phyloP scores from a whole-genome alignment of 148 eudicot genomes.

The Fagopyrum esculentum region DNA sequence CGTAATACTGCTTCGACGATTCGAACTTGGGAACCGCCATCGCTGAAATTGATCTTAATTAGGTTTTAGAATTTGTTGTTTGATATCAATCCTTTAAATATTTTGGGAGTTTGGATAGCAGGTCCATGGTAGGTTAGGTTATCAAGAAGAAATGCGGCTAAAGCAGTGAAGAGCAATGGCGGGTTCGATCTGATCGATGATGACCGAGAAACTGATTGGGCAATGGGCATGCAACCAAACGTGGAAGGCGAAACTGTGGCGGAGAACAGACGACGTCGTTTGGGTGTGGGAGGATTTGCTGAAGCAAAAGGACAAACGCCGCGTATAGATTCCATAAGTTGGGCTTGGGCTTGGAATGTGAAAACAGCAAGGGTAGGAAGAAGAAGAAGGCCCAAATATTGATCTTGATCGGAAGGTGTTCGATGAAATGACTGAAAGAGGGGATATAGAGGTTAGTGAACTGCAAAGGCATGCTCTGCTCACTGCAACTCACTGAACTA shows the following conservation, averaged over 20 bases:
- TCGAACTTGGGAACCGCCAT: slow-evolving; percentile 21
- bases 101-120: not conserved
- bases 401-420: slow-evolving; percentile 19
- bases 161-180: not conserved
- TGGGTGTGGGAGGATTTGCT: too few species aligned
- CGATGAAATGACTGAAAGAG: slow-evolving; percentile 20
- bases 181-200: not conserved
- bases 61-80: not conserved
- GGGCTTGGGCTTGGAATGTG: too few species aligned
- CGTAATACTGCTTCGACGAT: slow-evolving; percentile 29
- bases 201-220: too few species aligned
- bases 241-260: too few species aligned
- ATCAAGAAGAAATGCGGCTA: not conserved
- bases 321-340: too few species aligned
- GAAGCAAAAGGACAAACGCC: too few species aligned
- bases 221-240: too few species aligned
- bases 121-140: not conserved
- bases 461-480: slow-evolving; percentile 15
- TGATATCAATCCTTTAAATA: not conserved
- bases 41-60: not conserved
- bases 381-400: too few species aligned
- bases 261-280: too few species aligned
- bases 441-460: slow-evolving; percentile 9
- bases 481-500: not conserved
- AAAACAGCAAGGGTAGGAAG: too few species aligned